Evolutionary conservation across 1,284 basidiomycete genomes (phyloP).

Genomic region (Sutorius eximius): DNA sequence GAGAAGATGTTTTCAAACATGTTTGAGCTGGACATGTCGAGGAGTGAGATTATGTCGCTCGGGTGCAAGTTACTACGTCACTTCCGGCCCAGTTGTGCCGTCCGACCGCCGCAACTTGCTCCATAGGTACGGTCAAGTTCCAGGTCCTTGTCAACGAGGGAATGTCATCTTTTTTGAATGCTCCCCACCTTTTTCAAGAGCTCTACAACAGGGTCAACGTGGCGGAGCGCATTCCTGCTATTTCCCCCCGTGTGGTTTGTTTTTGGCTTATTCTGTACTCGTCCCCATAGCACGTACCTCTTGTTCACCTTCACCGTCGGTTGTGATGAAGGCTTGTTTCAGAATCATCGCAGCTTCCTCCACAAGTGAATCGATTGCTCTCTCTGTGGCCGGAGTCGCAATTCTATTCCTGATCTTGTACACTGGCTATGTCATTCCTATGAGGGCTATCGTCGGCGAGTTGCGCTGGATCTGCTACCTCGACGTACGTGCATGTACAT

Average conservation of each 20-base stretch:
- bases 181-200: too few species aligned
- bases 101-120: too few species aligned
- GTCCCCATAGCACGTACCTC: constrained; percentile 46
- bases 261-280: too few species aligned
- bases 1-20: constrained; percentile 44
- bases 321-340: constrained; percentile 64
- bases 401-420: constrained; percentile 45
- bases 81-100: too few species aligned
- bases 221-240: too few species aligned
- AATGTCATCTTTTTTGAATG: too few species aligned
- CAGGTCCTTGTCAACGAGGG: too few species aligned
- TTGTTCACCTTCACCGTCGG: constrained; percentile 47
- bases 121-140: too few species aligned
- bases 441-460: constrained; percentile 44
- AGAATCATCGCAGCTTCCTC: constrained; percentile 55
- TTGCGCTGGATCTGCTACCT: constrained; percentile 63
- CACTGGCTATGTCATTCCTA: constrained; percentile 34
- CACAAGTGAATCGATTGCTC: constrained; percentile 49
- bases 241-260: too few species aligned
- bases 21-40: constrained; percentile 23
- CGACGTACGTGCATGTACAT: constrained; percentile 44
- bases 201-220: too few species aligned
- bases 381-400: constrained; percentile 55
- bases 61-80: too few species aligned
- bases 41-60: too few species aligned